These are phyloP conservation scores for Cymbomonas tetramitiformis DNA, from an alignment of 139 green algal genomes.

Conservation along the genomic window DNA sequence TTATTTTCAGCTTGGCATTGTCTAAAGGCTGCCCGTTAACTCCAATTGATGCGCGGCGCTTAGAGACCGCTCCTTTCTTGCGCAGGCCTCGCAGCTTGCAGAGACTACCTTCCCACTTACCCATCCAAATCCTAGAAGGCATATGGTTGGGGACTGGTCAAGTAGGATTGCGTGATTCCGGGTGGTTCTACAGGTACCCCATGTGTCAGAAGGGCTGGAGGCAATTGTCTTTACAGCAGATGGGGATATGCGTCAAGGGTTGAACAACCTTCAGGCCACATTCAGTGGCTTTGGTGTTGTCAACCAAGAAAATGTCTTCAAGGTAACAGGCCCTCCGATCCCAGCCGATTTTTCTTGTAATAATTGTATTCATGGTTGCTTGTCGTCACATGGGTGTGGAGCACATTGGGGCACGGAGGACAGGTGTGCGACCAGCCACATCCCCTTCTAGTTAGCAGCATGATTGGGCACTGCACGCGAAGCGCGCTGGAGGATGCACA, in stretches of 20 bases:
- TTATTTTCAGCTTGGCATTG: too few relatives aligned
- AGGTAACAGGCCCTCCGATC: constrained; percentile 13
- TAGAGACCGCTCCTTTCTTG: too few relatives aligned
- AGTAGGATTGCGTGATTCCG: too few relatives aligned
- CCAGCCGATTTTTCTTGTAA: neutral
- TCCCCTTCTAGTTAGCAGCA: constrained; percentile 58
- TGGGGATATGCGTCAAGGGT: constrained; percentile 94
- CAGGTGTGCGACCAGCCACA: constrained; percentile 98
- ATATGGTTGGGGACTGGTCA: neutral
- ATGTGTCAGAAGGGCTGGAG: constrained; percentile 69
- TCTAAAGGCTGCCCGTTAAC: too few relatives aligned
- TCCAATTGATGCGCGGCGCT: too few relatives aligned
- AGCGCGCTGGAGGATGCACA: constrained; percentile 67
- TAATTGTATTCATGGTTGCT: neutral
- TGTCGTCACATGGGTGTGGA: neutral
- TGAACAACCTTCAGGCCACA: constrained; percentile 89
- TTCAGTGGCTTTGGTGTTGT: constrained; percentile 79
- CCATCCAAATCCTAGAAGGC: too few relatives aligned
- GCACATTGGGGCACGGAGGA: too few relatives aligned
- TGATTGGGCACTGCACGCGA: constrained; percentile 52
- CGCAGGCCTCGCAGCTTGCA: too few relatives aligned
- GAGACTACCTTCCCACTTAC: too few relatives aligned
- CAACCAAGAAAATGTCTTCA: constrained; percentile 78
- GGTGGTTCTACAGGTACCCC: too few relatives aligned
- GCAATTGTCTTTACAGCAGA: constrained; percentile 95